Conservation (phyloP, 208 protist species). For the Polymyxa betae region DNA sequence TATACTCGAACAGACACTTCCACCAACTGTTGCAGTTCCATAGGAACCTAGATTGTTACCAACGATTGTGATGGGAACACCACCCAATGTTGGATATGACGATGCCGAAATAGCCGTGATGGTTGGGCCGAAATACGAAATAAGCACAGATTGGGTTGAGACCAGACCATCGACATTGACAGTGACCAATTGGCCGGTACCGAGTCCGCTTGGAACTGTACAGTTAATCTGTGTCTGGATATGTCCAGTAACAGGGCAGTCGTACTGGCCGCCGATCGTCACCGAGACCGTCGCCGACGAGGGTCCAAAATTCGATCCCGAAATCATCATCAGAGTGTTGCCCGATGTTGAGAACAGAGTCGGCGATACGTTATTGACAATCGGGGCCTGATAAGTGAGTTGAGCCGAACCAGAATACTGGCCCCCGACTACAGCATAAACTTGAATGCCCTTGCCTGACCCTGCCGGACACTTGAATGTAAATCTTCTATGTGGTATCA, state of each 20-base stretch:
- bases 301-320: slow-evolving; percentile 27
- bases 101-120: background rate
- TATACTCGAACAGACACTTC: background rate
- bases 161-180: background rate
- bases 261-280: background rate
- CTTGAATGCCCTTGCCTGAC: background rate
- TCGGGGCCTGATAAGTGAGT: background rate
- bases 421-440: background rate
- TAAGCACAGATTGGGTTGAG: background rate
- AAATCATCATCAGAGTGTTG: background rate
- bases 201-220: background rate
- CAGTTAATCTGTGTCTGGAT: background rate
- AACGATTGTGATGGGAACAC: background rate
- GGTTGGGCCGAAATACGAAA: background rate
- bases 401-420: background rate
- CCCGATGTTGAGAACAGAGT: background rate
- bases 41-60: slow-evolving; percentile 23
- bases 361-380: background rate
- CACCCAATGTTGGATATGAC: background rate
- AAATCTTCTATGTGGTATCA: background rate
- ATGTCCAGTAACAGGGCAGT: background rate
- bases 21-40: background rate
- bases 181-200: background rate
- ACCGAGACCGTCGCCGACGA: background rate
- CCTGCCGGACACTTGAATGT: slow-evolving; percentile 25